phyloP scores from a whole-genome alignment of 2,329 filamentous ascomycete species.

The Diplodia intermedia region DNA sequence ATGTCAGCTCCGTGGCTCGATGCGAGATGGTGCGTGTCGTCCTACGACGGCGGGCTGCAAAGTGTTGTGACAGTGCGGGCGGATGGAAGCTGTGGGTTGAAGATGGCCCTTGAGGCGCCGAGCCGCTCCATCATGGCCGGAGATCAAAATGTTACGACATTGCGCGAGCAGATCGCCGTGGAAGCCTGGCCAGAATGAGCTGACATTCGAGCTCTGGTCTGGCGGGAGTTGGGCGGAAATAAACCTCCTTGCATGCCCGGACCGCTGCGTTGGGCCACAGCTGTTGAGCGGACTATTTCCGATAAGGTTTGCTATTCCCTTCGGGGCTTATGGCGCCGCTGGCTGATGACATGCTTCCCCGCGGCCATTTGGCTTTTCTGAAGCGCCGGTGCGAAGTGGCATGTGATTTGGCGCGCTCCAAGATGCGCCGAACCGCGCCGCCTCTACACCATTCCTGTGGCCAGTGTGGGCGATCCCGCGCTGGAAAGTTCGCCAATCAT shows the following conservation, averaged over 20 bases:
- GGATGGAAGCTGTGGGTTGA: neutral
- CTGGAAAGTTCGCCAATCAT: neutral
- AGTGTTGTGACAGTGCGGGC: neutral
- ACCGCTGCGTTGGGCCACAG: neutral
- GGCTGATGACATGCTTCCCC: neutral
- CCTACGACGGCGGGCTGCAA: no score
- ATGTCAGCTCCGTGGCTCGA: neutral
- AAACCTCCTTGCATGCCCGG: constrained; percentile 23
- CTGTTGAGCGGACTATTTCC: neutral
- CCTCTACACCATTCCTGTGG: neutral
- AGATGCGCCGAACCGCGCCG: neutral
- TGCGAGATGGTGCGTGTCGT: neutral
- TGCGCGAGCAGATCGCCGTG: neutral
- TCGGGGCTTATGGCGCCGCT: neutral
- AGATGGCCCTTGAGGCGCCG: neutral
- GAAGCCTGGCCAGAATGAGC: neutral
- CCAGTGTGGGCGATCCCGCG: neutral
- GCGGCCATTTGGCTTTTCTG: neutral
- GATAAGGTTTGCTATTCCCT: neutral
- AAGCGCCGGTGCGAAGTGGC: neutral
- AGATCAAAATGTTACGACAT: neutral
- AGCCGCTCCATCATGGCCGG: no score
- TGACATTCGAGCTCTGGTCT: neutral
- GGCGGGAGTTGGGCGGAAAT: constrained; percentile 6
- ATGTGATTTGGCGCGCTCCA: neutral